These are phyloP conservation scores for Chiua virens DNA, from an alignment of 768 basidiomycete genomes.

Conservation along the genomic window DNA sequence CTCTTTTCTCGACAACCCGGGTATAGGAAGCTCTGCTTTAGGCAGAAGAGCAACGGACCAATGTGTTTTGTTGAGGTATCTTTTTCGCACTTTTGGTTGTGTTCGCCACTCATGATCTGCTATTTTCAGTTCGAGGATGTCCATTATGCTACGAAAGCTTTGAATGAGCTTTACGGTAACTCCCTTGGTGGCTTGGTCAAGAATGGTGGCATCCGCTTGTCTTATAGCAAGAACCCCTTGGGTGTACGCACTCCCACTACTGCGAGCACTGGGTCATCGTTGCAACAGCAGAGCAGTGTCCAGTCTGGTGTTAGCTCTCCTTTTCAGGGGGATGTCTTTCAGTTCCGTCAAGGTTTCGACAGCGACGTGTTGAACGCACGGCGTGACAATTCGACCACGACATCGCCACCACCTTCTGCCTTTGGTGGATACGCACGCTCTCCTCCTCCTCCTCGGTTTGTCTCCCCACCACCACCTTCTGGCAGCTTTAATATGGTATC, in stretches of 20 bases:
- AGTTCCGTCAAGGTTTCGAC: slow-evolving; percentile 32
- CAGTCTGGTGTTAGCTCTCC: slow-evolving; percentile 27
- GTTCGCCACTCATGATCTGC: slow-evolving; percentile 1
- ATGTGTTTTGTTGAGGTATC: slow-evolving; percentile 98
- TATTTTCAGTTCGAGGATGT: slow-evolving; percentile 84
- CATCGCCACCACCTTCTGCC: slow-evolving; percentile 24
- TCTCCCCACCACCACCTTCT: slow-evolving; percentile 33
- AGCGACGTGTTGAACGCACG: slow-evolving; percentile 19
- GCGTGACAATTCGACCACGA: slow-evolving; percentile 25
- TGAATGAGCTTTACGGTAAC: slow-evolving; percentile 88
- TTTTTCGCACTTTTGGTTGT: slow-evolving; percentile 1
- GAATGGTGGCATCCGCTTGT: slow-evolving; percentile 92
- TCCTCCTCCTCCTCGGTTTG: slow-evolving; percentile 34
- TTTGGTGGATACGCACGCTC: slow-evolving; percentile 34
- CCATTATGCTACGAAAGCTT: slow-evolving; percentile 75
- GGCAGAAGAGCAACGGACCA: slow-evolving; percentile 95
- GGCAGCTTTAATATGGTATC: slow-evolving; percentile 28
- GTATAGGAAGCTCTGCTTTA: slow-evolving; percentile 89
- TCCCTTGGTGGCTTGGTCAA: slow-evolving; percentile 91
- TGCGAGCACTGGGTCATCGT: slow-evolving; percentile 30
- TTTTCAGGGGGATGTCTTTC: slow-evolving; percentile 28
- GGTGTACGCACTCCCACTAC: slow-evolving; percentile 83
- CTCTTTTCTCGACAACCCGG: slow-evolving; percentile 80
- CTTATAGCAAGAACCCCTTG: slow-evolving; percentile 98
- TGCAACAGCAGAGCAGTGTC: slow-evolving; percentile 25